Percentiles rank a stretch among this genome's conserved stretches.
phyloP scores from a whole-genome alignment of 805 yeast species.

The Barnettozyma salicaria region DNA sequence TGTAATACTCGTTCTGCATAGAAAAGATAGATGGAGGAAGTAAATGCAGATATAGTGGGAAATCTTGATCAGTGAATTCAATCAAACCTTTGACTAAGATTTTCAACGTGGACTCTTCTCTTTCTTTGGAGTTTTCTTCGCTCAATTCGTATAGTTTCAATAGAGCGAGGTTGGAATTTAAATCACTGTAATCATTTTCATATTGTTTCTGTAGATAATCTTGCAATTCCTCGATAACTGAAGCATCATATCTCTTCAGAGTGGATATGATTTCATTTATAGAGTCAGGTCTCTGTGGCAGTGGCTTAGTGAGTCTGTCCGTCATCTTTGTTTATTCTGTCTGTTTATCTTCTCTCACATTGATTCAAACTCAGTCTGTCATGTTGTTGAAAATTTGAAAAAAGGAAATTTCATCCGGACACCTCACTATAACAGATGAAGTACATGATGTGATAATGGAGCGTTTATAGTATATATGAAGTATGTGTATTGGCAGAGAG shows the following conservation, averaged over 20 bases:
- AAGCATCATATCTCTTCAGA: slow-evolving; percentile 40
- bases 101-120: slow-evolving; percentile 34
- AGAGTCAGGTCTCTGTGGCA: slow-evolving; percentile 35
- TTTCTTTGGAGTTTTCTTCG: slow-evolving; percentile 31
- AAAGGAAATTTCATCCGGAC: slow-evolving; percentile 2
- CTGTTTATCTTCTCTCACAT: too few relatives aligned
- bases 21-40: slow-evolving; percentile 36
- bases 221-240: slow-evolving; percentile 37
- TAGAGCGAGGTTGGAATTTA: slow-evolving; percentile 41
- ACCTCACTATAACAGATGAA: neutral
- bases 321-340: slow-evolving; percentile 12
- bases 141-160: slow-evolving; percentile 37
- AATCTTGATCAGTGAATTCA: slow-evolving; percentile 37
- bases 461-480: too few relatives aligned
- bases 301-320: slow-evolving; percentile 31
- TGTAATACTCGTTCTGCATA: slow-evolving; percentile 21
- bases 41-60: slow-evolving; percentile 38
- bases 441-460: neutral
- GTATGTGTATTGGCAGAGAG: neutral
- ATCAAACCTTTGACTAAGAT: slow-evolving; percentile 37
- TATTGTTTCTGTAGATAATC: slow-evolving; percentile 39
- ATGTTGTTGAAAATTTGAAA: neutral
- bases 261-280: slow-evolving; percentile 36
- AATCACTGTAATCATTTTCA: slow-evolving; percentile 31
- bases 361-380: too few relatives aligned